phyloP scores from a whole-genome alignment of 2,329 filamentous ascomycete genomes.

The Hysterium pulicare region DNA sequence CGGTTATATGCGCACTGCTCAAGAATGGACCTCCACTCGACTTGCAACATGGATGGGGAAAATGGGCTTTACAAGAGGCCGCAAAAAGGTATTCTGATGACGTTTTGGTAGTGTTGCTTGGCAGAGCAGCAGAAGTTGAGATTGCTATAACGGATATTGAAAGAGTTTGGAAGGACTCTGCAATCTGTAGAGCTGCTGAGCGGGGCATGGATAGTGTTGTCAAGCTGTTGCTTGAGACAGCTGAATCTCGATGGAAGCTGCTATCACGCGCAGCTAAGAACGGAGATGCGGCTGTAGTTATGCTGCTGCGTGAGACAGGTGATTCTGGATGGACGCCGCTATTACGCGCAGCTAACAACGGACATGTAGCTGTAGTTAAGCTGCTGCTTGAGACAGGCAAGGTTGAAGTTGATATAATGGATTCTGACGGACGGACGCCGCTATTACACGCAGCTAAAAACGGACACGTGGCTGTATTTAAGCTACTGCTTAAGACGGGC shows the following conservation, averaged over 20 bases:
- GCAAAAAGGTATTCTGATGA: constrained; percentile 1
- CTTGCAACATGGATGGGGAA: not conserved
- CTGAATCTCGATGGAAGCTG: not conserved
- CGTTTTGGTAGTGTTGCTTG: not conserved
- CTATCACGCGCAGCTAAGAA: not conserved
- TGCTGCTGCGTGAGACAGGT: not conserved
- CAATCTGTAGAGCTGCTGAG: not conserved
- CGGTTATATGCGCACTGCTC: not conserved
- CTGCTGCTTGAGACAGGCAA: too few species aligned
- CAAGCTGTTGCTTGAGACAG: not conserved
- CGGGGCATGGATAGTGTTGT: not conserved
- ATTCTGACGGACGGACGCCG: too few species aligned
- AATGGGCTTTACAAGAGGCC: not conserved
- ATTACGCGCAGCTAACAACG: too few species aligned
- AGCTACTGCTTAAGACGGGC: too few species aligned
- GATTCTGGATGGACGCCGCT: too few species aligned
- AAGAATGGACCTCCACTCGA: constrained; percentile 2
- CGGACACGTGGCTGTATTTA: too few species aligned
- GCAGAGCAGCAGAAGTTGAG: not conserved
- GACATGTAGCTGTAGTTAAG: too few species aligned
- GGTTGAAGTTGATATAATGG: too few species aligned
- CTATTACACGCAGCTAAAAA: too few species aligned
- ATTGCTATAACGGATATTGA: not conserved
- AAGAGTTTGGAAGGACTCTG: not conserved
- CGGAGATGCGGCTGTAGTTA: not conserved